A percentile compares a stretch with the other conserved stretches of the same genome.
Evolutionary conservation across 1,284 basidiomycete species (phyloP).

Genomic region (Rhodotorula sp.): DNA sequence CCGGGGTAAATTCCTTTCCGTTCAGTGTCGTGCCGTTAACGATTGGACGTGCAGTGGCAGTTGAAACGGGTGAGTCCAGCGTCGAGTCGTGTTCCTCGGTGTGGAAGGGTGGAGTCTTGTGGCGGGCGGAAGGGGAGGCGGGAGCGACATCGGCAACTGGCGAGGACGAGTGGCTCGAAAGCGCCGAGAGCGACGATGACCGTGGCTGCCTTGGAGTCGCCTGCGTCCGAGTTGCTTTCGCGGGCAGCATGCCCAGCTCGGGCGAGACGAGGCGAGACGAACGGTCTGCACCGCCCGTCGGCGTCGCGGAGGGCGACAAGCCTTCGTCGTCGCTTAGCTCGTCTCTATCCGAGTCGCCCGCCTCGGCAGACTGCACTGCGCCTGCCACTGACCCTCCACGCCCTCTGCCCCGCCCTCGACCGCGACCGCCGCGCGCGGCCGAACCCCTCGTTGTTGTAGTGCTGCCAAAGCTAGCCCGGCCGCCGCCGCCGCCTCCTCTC

Average conservation of each 20-base stretch:
- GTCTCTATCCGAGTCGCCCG: neutral
- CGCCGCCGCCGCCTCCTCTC: neutral
- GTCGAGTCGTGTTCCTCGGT: no score
- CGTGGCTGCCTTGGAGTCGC: neutral
- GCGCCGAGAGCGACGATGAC: slow-evolving; percentile 13
- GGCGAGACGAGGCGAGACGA: slow-evolving; percentile 4
- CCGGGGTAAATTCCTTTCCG: neutral
- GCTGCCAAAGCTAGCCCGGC: no score
- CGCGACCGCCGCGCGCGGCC: neutral
- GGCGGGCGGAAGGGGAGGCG: neutral
- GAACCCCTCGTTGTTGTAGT: neutral
- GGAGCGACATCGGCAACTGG: neutral
- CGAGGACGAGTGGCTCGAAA: slow-evolving; percentile 6
- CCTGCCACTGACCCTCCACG: neutral
- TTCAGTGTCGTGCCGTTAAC: neutral
- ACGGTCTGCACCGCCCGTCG: neutral
- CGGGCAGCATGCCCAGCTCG: slow-evolving; percentile 2
- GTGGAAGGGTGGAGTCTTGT: neutral
- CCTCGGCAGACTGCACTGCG: neutral
- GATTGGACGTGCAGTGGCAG: neutral
- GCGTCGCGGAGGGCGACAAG: neutral
- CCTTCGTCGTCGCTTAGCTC: neutral
- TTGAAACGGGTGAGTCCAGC: neutral
- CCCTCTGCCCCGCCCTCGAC: neutral
- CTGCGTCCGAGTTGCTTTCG: neutral